Evolutionary conservation across 306 rosid species (phyloP).

Genomic region (Ammopiptanthus mongolicus): DNA sequence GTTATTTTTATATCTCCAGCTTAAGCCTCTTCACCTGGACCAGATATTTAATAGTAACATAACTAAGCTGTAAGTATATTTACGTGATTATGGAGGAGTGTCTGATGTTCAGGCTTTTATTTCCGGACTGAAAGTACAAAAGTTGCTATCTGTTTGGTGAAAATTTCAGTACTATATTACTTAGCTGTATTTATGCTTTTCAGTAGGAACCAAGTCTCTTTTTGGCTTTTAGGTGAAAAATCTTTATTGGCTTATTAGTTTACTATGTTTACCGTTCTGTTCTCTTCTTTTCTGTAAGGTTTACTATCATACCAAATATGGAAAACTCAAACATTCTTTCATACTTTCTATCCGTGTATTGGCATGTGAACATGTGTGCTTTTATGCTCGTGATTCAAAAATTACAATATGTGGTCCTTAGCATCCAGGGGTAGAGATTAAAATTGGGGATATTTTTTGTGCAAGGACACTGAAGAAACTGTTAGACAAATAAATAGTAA

Average conservation of each 20-base stretch:
- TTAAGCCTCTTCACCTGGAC: background rate
- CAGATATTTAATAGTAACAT: background rate
- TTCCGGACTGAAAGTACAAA: background rate
- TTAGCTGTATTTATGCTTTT: background rate
- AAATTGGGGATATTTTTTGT: background rate
- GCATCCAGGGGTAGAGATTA: background rate
- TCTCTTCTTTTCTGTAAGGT: background rate
- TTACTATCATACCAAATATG: background rate
- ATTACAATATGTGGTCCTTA: background rate
- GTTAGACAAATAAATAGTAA: background rate
- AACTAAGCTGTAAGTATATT: background rate
- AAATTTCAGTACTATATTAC: background rate
- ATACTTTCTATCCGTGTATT: background rate
- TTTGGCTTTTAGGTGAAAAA: background rate
- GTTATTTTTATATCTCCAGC: background rate
- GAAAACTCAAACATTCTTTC: background rate
- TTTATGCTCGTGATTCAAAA: background rate
- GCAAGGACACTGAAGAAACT: background rate
- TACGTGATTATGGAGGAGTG: background rate
- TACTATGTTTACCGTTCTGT: background rate
- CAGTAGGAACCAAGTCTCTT: background rate
- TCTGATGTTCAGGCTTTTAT: background rate
- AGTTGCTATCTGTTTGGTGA: background rate
- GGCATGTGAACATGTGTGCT: background rate
- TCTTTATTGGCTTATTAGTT: background rate